These are phyloP conservation scores for Malus hybrid DNA, from an alignment of 331 rosid species.

Conservation along the genomic window DNA sequence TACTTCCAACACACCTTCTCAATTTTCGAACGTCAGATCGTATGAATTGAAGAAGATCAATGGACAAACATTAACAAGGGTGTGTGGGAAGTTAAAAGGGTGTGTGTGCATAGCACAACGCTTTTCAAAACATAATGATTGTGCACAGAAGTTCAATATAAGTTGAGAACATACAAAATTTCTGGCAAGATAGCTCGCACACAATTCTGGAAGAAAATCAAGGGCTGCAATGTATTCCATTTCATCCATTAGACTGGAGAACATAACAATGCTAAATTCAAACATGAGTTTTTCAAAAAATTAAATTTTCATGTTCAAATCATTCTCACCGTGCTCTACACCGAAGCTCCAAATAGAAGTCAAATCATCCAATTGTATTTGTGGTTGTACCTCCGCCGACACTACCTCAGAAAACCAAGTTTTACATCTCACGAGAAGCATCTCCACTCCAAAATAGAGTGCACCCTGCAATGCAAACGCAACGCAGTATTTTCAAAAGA, in stretches of 20 bases:
- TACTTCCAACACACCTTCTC: no score
- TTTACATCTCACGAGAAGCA: slow-evolving; percentile 52
- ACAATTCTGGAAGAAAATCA: slow-evolving; percentile 40
- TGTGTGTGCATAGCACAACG: neutral
- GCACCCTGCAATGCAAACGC: slow-evolving; percentile 52
- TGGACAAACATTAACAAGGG: neutral
- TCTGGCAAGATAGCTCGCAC: slow-evolving; percentile 64
- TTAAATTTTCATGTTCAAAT: neutral
- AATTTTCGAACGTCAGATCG: no score
- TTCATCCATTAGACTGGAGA: slow-evolving; percentile 23
- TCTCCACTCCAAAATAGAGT: slow-evolving; percentile 73
- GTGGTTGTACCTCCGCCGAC: slow-evolving; percentile 22
- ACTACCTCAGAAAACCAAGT: slow-evolving; percentile 53
- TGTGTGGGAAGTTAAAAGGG: no score
- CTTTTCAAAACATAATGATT: neutral
- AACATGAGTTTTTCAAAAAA: neutral
- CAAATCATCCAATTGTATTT: slow-evolving; percentile 45
- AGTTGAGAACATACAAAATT: slow-evolving; percentile 57
- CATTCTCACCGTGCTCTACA: slow-evolving; percentile 41
- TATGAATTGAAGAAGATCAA: no score
- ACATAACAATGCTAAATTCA: neutral
- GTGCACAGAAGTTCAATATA: slow-evolving; percentile 16
- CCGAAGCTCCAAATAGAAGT: slow-evolving; percentile 62
- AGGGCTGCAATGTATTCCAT: slow-evolving; percentile 45
- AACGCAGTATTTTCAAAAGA: slow-evolving; percentile 5